Evolutionary conservation across 257 asterid genomes (phyloP).

Genomic region (Lycium ferocissimum): DNA sequence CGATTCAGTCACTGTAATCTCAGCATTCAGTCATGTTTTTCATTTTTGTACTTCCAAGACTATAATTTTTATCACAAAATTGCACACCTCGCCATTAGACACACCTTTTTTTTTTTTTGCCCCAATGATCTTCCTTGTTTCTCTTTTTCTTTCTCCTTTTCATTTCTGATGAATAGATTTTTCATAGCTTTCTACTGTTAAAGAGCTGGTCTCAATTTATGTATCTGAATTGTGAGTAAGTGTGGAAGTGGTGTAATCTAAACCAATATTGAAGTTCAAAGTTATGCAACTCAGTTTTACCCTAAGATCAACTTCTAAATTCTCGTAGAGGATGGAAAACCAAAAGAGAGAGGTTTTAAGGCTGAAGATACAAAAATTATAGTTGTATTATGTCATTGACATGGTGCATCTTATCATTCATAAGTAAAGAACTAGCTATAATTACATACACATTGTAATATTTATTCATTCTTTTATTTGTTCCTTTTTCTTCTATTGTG

Average conservation of each 20-base stretch:
- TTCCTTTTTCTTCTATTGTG: too few relatives aligned
- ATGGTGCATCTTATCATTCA: too few relatives aligned
- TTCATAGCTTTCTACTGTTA: not conserved
- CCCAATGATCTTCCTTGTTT: not conserved
- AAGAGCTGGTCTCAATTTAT: not conserved
- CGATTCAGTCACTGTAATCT: too few relatives aligned
- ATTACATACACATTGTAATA: too few relatives aligned
- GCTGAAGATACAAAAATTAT: too few relatives aligned
- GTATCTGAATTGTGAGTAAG: not conserved
- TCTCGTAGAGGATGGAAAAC: too few relatives aligned
- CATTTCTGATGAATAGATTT: not conserved
- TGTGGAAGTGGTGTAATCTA: not conserved
- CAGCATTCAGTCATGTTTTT: not conserved
- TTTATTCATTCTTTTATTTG: too few relatives aligned
- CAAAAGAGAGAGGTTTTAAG: too few relatives aligned
- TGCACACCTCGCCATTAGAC: not conserved
- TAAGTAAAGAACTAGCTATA: too few relatives aligned
- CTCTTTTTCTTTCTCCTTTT: not conserved
- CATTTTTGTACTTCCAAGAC: not conserved
- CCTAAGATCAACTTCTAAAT: too few relatives aligned
- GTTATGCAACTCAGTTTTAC: not conserved
- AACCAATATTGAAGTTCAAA: not conserved
- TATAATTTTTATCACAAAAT: not conserved
- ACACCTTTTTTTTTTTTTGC: not conserved
- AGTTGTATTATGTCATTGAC: too few relatives aligned